Conservation (phyloP, 2,329 filamentous ascomycete genomes). For the Colletotrichum brevisporum region DNA sequence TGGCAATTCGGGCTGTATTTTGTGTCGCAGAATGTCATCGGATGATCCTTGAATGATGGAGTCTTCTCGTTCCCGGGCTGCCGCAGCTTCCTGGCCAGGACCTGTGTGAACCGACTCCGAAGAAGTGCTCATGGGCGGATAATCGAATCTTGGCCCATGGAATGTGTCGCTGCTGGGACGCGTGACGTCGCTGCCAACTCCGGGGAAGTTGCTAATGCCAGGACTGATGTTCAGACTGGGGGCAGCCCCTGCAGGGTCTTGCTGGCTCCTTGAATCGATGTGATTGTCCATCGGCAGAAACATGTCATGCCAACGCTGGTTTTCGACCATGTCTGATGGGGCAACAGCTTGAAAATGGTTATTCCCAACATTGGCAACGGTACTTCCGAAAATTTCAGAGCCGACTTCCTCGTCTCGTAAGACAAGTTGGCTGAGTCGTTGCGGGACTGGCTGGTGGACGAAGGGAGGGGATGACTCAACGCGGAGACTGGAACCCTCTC, state of each 20-base stretch:
- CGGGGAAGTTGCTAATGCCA: slow-evolving; percentile 11
- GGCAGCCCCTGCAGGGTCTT: neutral
- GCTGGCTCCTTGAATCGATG: neutral
- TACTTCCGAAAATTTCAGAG: slow-evolving; percentile 17
- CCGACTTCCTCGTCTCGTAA: neutral
- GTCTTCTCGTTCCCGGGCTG: neutral
- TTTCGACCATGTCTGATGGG: slow-evolving; percentile 7
- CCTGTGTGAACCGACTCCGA: neutral
- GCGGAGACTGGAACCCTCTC: neutral
- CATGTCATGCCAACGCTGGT: slow-evolving; percentile 25
- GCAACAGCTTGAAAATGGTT: neutral
- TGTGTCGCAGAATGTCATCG: neutral
- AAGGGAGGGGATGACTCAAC: slow-evolving; percentile 22
- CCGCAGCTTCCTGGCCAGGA: neutral
- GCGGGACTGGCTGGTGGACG: slow-evolving; percentile 38
- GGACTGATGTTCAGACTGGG: slow-evolving; percentile 14
- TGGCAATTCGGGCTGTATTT: neutral
- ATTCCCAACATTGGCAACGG: slow-evolving; percentile 19
- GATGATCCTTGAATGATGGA: neutral
- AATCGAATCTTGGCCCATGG: slow-evolving; percentile 7
- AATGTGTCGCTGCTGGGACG: neutral
- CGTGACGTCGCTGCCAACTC: neutral
- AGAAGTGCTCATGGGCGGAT: slow-evolving; percentile 3
- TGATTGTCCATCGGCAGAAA: neutral
- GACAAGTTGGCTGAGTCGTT: slow-evolving; percentile 33